Conservation (phyloP, 768 basidiomycete genomes). For the Boletus subparvulus region DNA sequence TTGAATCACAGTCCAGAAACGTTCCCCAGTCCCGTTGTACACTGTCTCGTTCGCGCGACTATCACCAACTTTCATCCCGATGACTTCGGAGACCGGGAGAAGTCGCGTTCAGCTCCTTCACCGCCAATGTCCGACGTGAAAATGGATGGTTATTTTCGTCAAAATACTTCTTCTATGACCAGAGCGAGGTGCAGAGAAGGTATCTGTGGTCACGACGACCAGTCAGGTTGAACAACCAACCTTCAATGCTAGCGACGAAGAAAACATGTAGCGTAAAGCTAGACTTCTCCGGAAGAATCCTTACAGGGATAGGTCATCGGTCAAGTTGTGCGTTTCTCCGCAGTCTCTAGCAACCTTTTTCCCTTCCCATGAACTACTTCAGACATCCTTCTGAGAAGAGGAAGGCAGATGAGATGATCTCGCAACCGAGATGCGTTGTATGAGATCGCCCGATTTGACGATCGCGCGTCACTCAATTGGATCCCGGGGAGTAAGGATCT, state of each 20-base stretch:
- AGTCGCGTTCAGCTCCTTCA: too few relatives aligned
- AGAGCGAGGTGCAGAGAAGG: not conserved
- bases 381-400: constrained; percentile 4
- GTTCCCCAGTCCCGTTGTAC: too few relatives aligned
- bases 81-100: too few relatives aligned
- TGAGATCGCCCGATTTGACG: not conserved
- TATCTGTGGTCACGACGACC: not conserved
- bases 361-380: not conserved
- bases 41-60: too few relatives aligned
- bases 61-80: too few relatives aligned
- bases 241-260: too few relatives aligned
- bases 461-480: not conserved
- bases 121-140: too few relatives aligned
- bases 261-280: not conserved
- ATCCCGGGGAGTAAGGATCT: constrained; percentile 6
- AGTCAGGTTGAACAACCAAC: too few relatives aligned
- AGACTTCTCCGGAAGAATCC: not conserved
- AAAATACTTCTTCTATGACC: not conserved
- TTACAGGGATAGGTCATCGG: constrained; percentile 10
- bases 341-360: constrained; percentile 1
- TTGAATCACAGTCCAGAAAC: too few relatives aligned
- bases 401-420: constrained; percentile 12
- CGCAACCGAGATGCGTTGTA: constrained; percentile 11
- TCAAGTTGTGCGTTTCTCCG: constrained; percentile 13
- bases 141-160: too few relatives aligned